Conservation (phyloP, 140 eudicot species). For the Ambrosia hybrid region DNA sequence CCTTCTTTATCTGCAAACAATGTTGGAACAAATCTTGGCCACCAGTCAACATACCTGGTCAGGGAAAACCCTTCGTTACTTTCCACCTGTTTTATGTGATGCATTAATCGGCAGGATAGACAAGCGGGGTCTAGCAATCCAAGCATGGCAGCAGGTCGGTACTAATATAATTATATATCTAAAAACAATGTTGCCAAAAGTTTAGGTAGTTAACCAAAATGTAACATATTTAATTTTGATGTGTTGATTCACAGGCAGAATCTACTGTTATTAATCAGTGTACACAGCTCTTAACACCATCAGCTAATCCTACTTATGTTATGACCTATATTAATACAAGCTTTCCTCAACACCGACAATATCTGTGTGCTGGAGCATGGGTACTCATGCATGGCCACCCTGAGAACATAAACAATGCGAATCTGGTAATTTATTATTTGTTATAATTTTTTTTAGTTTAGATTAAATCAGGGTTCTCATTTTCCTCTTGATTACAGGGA, state of each 20-base stretch:
- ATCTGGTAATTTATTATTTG: conserved; percentile 50
- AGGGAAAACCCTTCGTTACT: conserved; percentile 79
- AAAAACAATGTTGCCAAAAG: neutral
- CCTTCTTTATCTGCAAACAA: conserved; percentile 72
- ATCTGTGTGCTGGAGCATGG: conserved; percentile 97
- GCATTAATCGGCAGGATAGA: conserved; percentile 69
- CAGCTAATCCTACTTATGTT: conserved; percentile 83
- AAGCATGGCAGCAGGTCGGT: conserved; percentile 86
- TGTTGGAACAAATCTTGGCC: conserved; percentile 82
- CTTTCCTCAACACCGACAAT: conserved; percentile 75
- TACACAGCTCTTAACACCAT: conserved; percentile 73
- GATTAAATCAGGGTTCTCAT: conserved; percentile 9
- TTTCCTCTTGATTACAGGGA: conserved; percentile 44
- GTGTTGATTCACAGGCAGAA: conserved; percentile 72
- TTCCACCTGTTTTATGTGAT: conserved; percentile 69
- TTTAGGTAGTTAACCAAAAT: conserved; percentile 1
- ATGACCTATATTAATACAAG: conserved; percentile 71
- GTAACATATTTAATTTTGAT: conserved; percentile 4
- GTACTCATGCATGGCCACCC: conserved; percentile 82
- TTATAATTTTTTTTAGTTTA: neutral
- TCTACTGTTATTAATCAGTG: conserved; percentile 89
- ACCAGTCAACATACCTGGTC: conserved; percentile 92
- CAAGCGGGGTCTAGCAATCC: conserved; percentile 69
- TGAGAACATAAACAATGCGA: conserved; percentile 76
- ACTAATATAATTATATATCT: neutral